Percentiles rank a stretch among this genome's conserved stretches.
These are phyloP conservation scores for Aspergillus arachidicola DNA, from an alignment of 2,329 filamentous ascomycete species.

Conservation along the genomic window DNA sequence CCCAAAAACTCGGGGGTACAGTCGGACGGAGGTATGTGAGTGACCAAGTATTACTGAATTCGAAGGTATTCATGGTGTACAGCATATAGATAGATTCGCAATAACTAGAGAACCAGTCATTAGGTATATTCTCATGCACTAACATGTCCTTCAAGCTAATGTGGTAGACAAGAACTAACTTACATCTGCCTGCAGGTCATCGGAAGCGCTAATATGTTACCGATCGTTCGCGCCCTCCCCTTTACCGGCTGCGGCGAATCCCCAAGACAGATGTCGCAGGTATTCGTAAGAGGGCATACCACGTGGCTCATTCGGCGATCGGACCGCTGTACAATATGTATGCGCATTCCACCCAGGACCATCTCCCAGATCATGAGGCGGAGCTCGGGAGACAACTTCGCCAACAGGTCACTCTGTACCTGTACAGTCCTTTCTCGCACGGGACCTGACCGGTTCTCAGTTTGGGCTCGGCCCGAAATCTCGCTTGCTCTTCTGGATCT, in stretches of 20 bases:
- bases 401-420: constrained; percentile 30
- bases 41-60: constrained; percentile 45
- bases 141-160: background rate
- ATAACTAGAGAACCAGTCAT: constrained; percentile 27
- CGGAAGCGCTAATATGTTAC: constrained; percentile 30
- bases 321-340: constrained; percentile 40
- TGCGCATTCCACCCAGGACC: constrained; percentile 32
- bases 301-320: constrained; percentile 36
- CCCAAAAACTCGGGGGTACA: constrained; percentile 31
- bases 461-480: constrained; percentile 12
- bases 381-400: constrained; percentile 37
- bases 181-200: constrained; percentile 43
- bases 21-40: constrained; percentile 41
- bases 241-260: constrained; percentile 32
- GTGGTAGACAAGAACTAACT: background rate
- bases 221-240: constrained; percentile 10
- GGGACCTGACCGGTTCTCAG: constrained; percentile 16
- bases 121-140: background rate
- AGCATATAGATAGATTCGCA: constrained; percentile 38
- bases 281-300: constrained; percentile 29
- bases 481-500: constrained; percentile 17
- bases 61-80: constrained; percentile 39
- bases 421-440: constrained; percentile 23
- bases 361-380: constrained; percentile 42
- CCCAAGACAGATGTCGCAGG: constrained; percentile 40